These are phyloP conservation scores for Colletotrichum lini DNA, from an alignment of 2,329 filamentous ascomycete genomes.

Conservation along the genomic window DNA sequence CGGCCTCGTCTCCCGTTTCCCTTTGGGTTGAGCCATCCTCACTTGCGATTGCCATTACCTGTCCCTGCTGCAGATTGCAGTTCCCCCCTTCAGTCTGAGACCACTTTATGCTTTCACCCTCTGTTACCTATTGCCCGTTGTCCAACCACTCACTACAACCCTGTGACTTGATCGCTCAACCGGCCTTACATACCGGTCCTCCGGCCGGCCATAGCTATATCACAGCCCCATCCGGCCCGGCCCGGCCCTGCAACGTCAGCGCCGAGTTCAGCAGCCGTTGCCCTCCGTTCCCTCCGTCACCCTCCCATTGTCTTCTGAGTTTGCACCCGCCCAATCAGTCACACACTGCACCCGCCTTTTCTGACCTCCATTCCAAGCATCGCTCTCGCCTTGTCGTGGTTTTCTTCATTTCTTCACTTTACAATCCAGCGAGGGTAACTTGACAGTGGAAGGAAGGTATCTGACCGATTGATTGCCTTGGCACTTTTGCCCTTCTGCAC, in stretches of 20 bases:
- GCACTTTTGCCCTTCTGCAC: neutral
- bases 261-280: constrained; percentile 28
- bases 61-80: constrained; percentile 18
- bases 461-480: neutral
- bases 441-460: neutral
- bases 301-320: neutral
- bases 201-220: constrained; percentile 11
- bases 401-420: neutral
- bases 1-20: constrained; percentile 15
- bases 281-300: constrained; percentile 7
- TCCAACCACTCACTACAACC: neutral
- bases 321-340: neutral
- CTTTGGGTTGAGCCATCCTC: neutral
- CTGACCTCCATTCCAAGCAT: neutral
- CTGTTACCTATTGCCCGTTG: neutral
- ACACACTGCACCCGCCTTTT: constrained; percentile 15
- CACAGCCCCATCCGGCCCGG: constrained; percentile 23
- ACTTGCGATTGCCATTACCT: constrained; percentile 5
- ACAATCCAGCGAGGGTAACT: constrained; percentile 1
- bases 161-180: constrained; percentile 5
- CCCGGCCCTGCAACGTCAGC: constrained; percentile 29
- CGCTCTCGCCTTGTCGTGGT: constrained; percentile 1
- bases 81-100: neutral
- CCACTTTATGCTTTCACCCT: constrained; percentile 16
- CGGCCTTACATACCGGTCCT: constrained; percentile 8